These are phyloP conservation scores for Plantago lanceolata DNA, from an alignment of 305 asterid species.

Conservation along the genomic window DNA sequence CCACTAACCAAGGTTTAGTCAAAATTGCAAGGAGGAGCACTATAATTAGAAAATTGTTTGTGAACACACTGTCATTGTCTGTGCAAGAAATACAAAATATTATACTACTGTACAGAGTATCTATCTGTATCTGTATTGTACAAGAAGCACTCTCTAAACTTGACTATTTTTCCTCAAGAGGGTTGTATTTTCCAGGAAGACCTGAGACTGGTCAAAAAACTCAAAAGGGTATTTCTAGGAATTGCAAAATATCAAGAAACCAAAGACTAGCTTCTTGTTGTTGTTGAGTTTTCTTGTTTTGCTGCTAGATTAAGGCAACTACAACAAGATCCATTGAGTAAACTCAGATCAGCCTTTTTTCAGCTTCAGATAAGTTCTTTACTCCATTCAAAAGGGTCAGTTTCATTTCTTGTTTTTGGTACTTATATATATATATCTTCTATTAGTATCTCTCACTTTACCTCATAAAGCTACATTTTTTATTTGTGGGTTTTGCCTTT, in stretches of 20 bases:
- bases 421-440: too few relatives aligned
- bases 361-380: too few relatives aligned
- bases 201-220: slow-evolving; percentile 27
- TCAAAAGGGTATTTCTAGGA: slow-evolving; percentile 17
- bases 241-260: slow-evolving; percentile 17
- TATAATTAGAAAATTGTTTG: too few relatives aligned
- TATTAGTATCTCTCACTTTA: not conserved
- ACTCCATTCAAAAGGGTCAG: slow-evolving; percentile 39
- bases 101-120: too few relatives aligned
- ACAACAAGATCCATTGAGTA: slow-evolving; percentile 19
- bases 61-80: not conserved
- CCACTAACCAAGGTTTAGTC: not conserved
- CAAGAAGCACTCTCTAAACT: not conserved
- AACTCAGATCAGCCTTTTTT: slow-evolving; percentile 20
- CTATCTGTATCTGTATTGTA: too few relatives aligned
- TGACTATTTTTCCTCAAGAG: slow-evolving; percentile 21
- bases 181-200: slow-evolving; percentile 26
- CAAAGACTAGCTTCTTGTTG: slow-evolving; percentile 2
- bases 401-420: slow-evolving; percentile 8
- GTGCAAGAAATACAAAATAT: not conserved
- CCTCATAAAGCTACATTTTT: slow-evolving; percentile 18
- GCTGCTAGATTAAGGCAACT: slow-evolving; percentile 15
- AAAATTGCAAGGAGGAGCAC: not conserved
- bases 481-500: slow-evolving; percentile 10
- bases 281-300: slow-evolving; percentile 2